Evolutionary conservation across 345 rosid genomes (phyloP).

Genomic region (Hypericum androsaemum): DNA sequence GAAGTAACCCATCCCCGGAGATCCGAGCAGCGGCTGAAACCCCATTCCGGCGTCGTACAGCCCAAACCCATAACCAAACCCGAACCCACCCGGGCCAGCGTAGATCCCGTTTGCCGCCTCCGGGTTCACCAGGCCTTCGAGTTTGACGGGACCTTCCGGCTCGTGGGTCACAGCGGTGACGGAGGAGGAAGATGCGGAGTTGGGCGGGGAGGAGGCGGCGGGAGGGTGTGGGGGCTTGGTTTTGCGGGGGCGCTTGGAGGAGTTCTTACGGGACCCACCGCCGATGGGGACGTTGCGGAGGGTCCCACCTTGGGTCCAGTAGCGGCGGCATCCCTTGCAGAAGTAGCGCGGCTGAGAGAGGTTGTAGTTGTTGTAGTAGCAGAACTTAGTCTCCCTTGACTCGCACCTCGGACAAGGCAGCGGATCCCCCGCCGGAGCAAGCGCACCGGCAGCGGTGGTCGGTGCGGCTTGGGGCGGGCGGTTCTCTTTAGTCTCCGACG

Average conservation of each 20-base stretch:
- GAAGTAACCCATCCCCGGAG: no score
- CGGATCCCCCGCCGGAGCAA: background rate
- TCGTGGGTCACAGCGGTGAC: background rate
- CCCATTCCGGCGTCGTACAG: no score
- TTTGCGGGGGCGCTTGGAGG: background rate
- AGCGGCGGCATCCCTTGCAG: constrained; percentile 2
- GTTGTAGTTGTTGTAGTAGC: constrained; percentile 7
- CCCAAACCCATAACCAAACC: no score
- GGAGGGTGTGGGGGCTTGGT: background rate
- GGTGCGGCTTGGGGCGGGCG: no score
- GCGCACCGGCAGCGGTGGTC: no score
- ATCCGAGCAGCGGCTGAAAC: no score
- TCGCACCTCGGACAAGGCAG: constrained; percentile 5
- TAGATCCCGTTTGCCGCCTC: no score
- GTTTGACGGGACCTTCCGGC: background rate
- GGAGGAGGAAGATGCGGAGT: background rate
- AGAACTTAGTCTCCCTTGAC: background rate
- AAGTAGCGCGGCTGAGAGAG: constrained; percentile 3
- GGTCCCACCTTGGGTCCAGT: constrained; percentile 4
- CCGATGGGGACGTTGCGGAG: constrained; percentile 7
- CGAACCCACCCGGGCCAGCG: no score
- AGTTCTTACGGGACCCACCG: constrained; percentile 5
- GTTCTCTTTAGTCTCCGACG: no score
- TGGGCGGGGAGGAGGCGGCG: background rate
- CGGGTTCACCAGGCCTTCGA: no score